Conservation (phyloP, 1,139 yeast genomes). For the Zygosaccharomyces sapae region DNA sequence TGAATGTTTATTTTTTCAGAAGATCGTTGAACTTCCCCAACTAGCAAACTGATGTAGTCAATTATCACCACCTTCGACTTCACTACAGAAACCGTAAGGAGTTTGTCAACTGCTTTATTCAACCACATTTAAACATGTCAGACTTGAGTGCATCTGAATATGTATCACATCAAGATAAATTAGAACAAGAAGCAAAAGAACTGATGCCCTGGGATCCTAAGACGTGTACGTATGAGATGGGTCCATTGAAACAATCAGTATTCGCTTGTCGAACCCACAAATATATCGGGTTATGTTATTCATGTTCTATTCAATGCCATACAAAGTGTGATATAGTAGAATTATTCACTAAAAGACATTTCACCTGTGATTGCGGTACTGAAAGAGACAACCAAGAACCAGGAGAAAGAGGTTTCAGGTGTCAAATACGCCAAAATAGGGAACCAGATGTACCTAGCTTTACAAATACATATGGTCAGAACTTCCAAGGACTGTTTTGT, state of each 20-base stretch:
- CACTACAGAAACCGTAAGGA: not conserved
- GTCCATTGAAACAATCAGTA: constrained; percentile 71
- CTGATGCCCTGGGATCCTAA: constrained; percentile 87
- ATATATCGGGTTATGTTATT: constrained; percentile 77
- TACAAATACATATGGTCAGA: constrained; percentile 66
- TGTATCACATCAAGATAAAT: constrained; percentile 26
- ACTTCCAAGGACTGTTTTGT: constrained; percentile 73
- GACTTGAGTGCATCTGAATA: constrained; percentile 31
- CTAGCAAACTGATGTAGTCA: constrained; percentile 3
- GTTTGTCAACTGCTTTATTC: no score
- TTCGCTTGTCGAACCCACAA: constrained; percentile 82
- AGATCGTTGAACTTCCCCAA: constrained; percentile 6
- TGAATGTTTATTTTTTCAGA: not conserved
- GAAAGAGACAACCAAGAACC: constrained; percentile 42
- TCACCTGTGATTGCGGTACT: constrained; percentile 94
- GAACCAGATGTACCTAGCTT: constrained; percentile 57
- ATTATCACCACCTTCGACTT: not conserved
- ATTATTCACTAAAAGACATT: constrained; percentile 70
- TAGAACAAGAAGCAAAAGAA: constrained; percentile 68
- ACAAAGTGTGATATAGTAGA: constrained; percentile 83
- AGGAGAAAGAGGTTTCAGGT: constrained; percentile 38
- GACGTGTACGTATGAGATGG: constrained; percentile 68
- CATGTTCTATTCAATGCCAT: constrained; percentile 95
- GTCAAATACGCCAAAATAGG: constrained; percentile 54
- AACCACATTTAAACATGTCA: constrained; percentile 7